Evolutionary conservation across 768 basidiomycete genomes (phyloP).

Genomic region (Ephemerocybe angulata): DNA sequence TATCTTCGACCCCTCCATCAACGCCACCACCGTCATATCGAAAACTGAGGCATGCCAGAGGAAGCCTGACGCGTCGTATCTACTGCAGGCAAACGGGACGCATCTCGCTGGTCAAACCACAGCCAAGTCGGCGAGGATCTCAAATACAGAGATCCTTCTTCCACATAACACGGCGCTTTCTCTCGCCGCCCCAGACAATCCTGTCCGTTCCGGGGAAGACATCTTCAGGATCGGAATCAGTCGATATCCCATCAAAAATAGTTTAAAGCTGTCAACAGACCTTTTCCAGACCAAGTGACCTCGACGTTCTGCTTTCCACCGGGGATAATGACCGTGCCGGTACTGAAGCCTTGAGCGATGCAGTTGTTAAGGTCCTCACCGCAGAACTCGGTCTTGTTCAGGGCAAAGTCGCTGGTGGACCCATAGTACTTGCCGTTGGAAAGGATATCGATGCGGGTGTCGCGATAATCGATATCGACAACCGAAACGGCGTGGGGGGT

Average conservation of each 20-base stretch:
- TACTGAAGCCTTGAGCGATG: neutral
- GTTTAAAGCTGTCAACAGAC: too few relatives aligned
- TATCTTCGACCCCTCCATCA: too few relatives aligned
- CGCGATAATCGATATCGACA: neutral
- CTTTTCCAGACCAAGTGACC: slow-evolving; percentile 2
- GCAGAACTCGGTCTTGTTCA: slow-evolving; percentile 2
- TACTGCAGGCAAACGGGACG: neutral
- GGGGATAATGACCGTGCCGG: neutral
- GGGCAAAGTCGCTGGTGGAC: neutral
- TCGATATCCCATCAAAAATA: too few relatives aligned
- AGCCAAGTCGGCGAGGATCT: neutral
- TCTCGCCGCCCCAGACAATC: slow-evolving; percentile 2
- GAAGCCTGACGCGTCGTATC: too few relatives aligned
- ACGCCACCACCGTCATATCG: too few relatives aligned
- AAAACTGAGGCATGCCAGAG: too few relatives aligned
- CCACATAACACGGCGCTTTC: slow-evolving; percentile 2
- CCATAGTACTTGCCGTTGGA: slow-evolving; percentile 2
- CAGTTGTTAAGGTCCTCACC: neutral
- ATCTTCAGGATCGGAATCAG: too few relatives aligned
- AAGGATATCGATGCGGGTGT: neutral
- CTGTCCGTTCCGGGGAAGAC: slow-evolving; percentile 1
- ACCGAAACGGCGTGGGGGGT: slow-evolving; percentile 1
- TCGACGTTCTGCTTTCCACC: slow-evolving; percentile 2
- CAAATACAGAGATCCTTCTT: neutral
- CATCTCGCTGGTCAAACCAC: neutral